phyloP scores from a whole-genome alignment of 352 stramenopile genomes.

The Bremia lactucae region DNA sequence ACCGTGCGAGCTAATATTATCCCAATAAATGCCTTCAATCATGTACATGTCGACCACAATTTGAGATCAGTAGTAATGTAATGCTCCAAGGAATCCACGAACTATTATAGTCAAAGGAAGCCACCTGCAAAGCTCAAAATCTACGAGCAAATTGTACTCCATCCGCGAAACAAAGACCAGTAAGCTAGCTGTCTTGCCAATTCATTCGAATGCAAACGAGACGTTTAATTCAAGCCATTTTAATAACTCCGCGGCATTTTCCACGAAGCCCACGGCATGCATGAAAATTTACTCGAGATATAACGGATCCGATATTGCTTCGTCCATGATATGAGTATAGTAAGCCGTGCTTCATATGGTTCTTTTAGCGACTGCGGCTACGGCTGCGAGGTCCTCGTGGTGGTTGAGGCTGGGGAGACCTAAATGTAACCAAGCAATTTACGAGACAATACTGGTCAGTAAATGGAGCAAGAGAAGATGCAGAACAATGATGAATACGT shows the following conservation, averaged over 20 bases:
- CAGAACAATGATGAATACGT: conserved; percentile 3
- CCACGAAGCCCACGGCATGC: conserved; percentile 1
- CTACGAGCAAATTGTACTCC: background rate
- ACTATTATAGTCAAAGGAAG: too few relatives aligned
- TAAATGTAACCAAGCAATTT: background rate
- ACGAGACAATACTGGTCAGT: conserved; percentile 5
- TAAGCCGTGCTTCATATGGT: background rate
- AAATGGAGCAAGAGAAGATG: background rate
- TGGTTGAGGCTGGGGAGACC: conserved; percentile 14
- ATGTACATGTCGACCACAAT: too few relatives aligned
- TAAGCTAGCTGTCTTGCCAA: background rate
- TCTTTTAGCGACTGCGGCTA: conserved; percentile 21
- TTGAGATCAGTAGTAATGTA: too few relatives aligned
- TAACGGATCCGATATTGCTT: background rate
- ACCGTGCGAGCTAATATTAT: too few relatives aligned
- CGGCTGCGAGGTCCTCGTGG: conserved; percentile 16
- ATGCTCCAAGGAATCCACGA: too few relatives aligned
- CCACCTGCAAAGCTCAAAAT: too few relatives aligned
- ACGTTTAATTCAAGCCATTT: background rate
- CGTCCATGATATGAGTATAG: background rate
- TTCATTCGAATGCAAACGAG: background rate
- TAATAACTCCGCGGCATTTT: background rate
- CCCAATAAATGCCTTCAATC: too few relatives aligned
- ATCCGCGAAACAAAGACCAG: background rate
- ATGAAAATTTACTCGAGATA: conserved; percentile 3